Evolutionary conservation across 2,329 filamentous ascomycete genomes (phyloP).

Genomic region (Chrysoporthe austroafricana): DNA sequence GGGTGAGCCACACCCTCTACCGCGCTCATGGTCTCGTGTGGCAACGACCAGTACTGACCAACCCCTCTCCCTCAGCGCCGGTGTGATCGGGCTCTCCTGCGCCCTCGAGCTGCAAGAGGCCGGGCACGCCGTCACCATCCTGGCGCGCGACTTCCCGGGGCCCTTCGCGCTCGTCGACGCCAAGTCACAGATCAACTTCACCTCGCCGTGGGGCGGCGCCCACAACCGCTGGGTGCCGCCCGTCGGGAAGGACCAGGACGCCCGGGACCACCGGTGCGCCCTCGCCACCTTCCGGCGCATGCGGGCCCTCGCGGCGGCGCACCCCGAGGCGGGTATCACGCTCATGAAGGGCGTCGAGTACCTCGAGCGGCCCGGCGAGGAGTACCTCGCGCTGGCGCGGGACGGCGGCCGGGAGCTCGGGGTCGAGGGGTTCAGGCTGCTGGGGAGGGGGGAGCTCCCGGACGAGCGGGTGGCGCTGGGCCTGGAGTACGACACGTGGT

Average conservation of each 20-base stretch:
- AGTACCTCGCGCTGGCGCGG: conserved; percentile 44
- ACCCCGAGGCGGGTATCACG: conserved; percentile 51
- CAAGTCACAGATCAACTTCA: conserved; percentile 51
- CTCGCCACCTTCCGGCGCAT: conserved; percentile 49
- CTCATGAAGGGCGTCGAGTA: conserved; percentile 56
- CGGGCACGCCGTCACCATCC: conserved; percentile 45
- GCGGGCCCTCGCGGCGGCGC: conserved; percentile 36
- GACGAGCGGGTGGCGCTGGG: conserved; percentile 47
- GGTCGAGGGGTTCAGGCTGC: conserved; percentile 44
- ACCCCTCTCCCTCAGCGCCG: conserved; percentile 46
- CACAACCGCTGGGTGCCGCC: conserved; percentile 58
- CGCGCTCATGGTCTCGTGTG: too few relatives aligned
- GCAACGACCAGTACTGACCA: too few relatives aligned
- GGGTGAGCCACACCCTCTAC: not conserved
- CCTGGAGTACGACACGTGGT: conserved; percentile 58
- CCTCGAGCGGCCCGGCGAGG: conserved; percentile 49
- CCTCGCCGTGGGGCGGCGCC: conserved; percentile 62
- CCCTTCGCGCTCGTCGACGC: conserved; percentile 50
- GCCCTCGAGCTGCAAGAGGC: conserved; percentile 51
- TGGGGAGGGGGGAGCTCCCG: conserved; percentile 44
- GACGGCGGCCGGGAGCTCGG: conserved; percentile 38
- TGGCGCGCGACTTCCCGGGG: conserved; percentile 52
- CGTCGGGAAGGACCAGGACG: not conserved
- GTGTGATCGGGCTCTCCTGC: conserved; percentile 55
- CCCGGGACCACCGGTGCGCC: conserved; percentile 48